Conservation (phyloP, 1,139 yeast genomes). For the Magnusiomyces fungicola region DNA sequence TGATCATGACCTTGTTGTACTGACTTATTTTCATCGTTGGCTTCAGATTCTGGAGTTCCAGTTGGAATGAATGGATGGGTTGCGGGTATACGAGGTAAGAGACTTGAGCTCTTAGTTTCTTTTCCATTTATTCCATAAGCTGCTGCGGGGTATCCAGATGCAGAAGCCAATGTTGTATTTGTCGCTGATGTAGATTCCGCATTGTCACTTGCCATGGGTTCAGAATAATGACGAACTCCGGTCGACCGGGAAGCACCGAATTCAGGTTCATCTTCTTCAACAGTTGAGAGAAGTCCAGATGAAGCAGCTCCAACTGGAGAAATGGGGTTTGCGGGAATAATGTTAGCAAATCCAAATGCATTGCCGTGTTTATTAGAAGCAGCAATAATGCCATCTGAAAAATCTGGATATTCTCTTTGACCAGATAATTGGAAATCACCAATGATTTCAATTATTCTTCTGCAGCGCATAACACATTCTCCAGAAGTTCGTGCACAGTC, state of each 20-base stretch:
- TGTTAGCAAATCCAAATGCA: not conserved
- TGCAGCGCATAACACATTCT: slow-evolving; percentile 40
- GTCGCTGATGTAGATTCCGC: too few species aligned
- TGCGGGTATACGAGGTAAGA: slow-evolving; percentile 17
- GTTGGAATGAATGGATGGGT: slow-evolving; percentile 14
- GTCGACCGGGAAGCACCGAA: too few species aligned
- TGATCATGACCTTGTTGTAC: not conserved
- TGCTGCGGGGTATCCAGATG: too few species aligned
- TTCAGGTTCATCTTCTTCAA: too few species aligned
- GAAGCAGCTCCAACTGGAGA: too few species aligned
- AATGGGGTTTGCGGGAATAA: too few species aligned
- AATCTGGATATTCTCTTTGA: slow-evolving; percentile 69
- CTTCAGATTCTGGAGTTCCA: not conserved
- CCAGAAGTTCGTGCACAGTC: slow-evolving; percentile 33
- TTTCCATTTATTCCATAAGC: too few species aligned
- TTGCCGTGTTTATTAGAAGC: slow-evolving; percentile 1
- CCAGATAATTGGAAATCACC: slow-evolving; percentile 68
- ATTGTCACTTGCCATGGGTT: too few species aligned
- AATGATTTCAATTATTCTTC: slow-evolving; percentile 44
- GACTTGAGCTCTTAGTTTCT: slow-evolving; percentile 17
- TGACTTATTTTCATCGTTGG: not conserved
- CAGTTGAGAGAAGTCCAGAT: too few species aligned
- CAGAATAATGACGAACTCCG: too few species aligned
- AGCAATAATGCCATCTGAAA: slow-evolving; percentile 52
- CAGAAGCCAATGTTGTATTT: too few species aligned